Conservation (phyloP, 495 filamentous ascomycete species). For the Thozetella sp. region DNA sequence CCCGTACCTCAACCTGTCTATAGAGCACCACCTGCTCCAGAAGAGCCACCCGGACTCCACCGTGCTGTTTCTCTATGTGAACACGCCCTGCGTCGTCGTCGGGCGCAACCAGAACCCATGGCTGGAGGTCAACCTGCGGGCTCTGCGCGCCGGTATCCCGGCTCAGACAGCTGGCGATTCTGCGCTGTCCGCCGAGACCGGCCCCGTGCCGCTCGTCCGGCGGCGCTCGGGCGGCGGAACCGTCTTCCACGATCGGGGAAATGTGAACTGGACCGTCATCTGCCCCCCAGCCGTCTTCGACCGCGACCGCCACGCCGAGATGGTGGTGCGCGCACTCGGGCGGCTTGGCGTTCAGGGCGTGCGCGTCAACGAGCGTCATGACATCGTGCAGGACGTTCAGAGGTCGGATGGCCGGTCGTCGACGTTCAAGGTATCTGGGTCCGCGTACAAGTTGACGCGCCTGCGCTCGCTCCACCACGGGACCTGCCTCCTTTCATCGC, state of each 20-base stretch:
- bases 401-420: slow-evolving; percentile 8
- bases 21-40: slow-evolving; percentile 87
- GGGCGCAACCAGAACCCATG: slow-evolving; percentile 98
- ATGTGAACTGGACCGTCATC: slow-evolving; percentile 92
- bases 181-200: not conserved
- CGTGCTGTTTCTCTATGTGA: slow-evolving; percentile 85
- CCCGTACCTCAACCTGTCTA: slow-evolving; percentile 93
- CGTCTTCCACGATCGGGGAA: slow-evolving; percentile 90
- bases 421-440: slow-evolving; percentile 84
- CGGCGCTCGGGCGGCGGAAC: slow-evolving; percentile 87
- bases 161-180: not conserved
- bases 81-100: slow-evolving; percentile 83
- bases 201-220: slow-evolving; percentile 59
- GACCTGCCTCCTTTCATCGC: slow-evolving; percentile 77
- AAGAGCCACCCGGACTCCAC: slow-evolving; percentile 68
- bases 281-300: slow-evolving; percentile 75
- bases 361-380: slow-evolving; percentile 86
- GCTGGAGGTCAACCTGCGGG: slow-evolving; percentile 79
- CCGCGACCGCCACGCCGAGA: slow-evolving; percentile 83
- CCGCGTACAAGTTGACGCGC: slow-evolving; percentile 88
- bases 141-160: slow-evolving; percentile 36
- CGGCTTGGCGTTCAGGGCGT: slow-evolving; percentile 47
- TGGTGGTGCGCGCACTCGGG: slow-evolving; percentile 81
- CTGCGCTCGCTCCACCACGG: slow-evolving; percentile 85
- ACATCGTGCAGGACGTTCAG: slow-evolving; percentile 75